A percentile compares a stretch with the other conserved stretches of the same genome.
Conservation (phyloP, 1,284 basidiomycete genomes). For the Sporisorium graminicola region DNA sequence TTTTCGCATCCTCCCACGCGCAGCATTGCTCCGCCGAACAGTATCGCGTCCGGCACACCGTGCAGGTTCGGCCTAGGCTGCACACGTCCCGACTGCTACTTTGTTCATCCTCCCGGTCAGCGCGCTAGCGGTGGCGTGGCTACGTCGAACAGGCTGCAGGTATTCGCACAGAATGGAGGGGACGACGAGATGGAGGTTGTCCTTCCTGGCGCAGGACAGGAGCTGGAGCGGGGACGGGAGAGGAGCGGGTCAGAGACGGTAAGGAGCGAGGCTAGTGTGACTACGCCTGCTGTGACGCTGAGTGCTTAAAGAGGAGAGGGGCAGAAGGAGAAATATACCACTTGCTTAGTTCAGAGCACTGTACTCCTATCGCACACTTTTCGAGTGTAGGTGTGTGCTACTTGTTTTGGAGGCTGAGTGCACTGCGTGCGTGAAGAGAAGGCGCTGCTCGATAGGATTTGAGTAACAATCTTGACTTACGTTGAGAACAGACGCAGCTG, state of each 20-base stretch:
- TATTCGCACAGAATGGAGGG: slow-evolving; percentile 6
- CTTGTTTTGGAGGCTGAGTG: not conserved
- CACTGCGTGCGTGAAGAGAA: too few relatives aligned
- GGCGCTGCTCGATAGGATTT: too few relatives aligned
- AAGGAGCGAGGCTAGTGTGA: not conserved
- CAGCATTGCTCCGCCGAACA: not conserved
- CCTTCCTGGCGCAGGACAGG: slow-evolving; percentile 12
- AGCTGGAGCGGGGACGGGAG: not conserved
- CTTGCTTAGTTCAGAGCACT: not conserved
- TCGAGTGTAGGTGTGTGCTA: not conserved
- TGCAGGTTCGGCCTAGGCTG: slow-evolving; percentile 51
- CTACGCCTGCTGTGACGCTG: not conserved
- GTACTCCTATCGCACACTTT: not conserved
- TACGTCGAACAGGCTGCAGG: slow-evolving; percentile 16
- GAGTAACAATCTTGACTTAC: too few relatives aligned
- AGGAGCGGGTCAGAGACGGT: slow-evolving; percentile 1
- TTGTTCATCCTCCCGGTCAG: slow-evolving; percentile 34
- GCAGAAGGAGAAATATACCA: not conserved
- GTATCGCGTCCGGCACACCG: slow-evolving; percentile 2
- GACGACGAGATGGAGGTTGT: slow-evolving; percentile 37
- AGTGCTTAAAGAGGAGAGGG: not conserved
- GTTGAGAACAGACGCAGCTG: too few relatives aligned
- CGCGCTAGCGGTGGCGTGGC: slow-evolving; percentile 2
- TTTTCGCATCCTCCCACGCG: slow-evolving; percentile 47
- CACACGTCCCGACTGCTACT: slow-evolving; percentile 43